Percentiles rank a stretch among this genome's conserved stretches.
Conservation (phyloP, 108 stramenopile species). For the Pseudonitzschia multistriata region DNA sequence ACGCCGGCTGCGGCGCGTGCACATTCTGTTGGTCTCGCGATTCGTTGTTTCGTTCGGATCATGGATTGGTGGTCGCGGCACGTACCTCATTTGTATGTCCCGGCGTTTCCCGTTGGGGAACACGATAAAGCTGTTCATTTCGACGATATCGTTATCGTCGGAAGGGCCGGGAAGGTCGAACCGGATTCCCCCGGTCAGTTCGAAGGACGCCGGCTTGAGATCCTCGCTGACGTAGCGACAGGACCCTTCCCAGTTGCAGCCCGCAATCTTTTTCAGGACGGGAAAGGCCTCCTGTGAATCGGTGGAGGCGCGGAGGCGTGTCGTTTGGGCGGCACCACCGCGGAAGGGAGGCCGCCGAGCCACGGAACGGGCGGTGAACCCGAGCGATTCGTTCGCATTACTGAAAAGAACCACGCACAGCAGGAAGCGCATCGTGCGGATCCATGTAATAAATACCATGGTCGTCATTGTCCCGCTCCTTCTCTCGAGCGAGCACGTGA, state of each 20-base stretch:
- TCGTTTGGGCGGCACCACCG: no score
- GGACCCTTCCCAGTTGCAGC: slow-evolving; percentile 21
- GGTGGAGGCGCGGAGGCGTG: not conserved
- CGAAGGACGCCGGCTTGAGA: slow-evolving; percentile 14
- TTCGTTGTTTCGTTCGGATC: not conserved
- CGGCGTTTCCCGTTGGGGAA: slow-evolving; percentile 7
- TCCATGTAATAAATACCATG: not conserved
- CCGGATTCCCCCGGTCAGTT: slow-evolving; percentile 24
- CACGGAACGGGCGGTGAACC: not conserved
- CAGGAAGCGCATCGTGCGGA: not conserved
- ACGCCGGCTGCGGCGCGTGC: no score
- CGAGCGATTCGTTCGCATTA: not conserved
- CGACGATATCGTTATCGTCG: slow-evolving; percentile 13
- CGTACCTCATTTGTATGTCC: slow-evolving; percentile 13
- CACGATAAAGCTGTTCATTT: not conserved
- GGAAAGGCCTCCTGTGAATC: slow-evolving; percentile 2
- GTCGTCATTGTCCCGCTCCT: not conserved
- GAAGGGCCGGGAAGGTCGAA: slow-evolving; percentile 18
- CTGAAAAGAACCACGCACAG: not conserved
- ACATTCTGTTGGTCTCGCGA: not conserved
- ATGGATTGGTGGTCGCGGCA: not conserved
- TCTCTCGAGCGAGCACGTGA: not conserved
- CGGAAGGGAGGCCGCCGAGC: not conserved
- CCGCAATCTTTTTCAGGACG: slow-evolving; percentile 29
- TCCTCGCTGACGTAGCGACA: slow-evolving; percentile 31